Evolutionary conservation across 2,329 filamentous ascomycete species (phyloP).

Genomic region (Diaporthe australafricana): DNA sequence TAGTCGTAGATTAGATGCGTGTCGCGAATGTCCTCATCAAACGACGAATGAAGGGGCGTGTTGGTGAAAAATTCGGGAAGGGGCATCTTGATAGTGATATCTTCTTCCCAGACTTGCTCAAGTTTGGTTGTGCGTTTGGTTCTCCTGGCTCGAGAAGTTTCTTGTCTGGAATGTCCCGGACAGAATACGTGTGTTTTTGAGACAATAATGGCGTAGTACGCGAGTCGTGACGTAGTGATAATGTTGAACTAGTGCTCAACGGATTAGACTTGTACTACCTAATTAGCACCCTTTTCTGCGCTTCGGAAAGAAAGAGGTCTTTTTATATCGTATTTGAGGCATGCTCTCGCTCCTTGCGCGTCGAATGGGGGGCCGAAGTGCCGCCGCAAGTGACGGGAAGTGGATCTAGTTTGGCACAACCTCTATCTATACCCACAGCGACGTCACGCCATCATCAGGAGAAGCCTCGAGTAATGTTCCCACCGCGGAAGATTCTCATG

Average conservation of each 20-base stretch:
- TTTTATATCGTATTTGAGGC: neutral
- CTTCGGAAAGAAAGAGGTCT: neutral
- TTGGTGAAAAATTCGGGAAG: slow-evolving; percentile 29
- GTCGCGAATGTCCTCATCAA: slow-evolving; percentile 63
- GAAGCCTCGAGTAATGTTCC: slow-evolving; percentile 16
- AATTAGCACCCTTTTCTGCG: neutral
- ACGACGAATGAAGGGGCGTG: slow-evolving; percentile 44
- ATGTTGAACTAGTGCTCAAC: neutral
- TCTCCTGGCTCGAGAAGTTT: neutral
- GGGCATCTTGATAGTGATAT: slow-evolving; percentile 10
- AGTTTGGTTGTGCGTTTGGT: neutral
- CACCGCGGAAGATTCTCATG: neutral
- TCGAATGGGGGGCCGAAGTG: too few species aligned
- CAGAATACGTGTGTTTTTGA: neutral
- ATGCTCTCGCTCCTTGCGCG: neutral
- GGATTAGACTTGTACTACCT: neutral
- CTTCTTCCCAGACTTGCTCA: neutral
- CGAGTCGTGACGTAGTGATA: slow-evolving; percentile 23
- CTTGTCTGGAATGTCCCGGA: neutral
- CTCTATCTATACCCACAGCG: neutral
- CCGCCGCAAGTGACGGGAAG: neutral
- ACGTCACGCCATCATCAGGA: slow-evolving; percentile 17
- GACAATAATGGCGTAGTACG: neutral
- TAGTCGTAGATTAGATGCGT: slow-evolving; percentile 70
- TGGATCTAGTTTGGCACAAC: neutral